A percentile compares a stretch with the other conserved stretches of the same genome.
Evolutionary conservation across 495 filamentous ascomycete species (phyloP).

Genomic region (Penicillium arizonense): DNA sequence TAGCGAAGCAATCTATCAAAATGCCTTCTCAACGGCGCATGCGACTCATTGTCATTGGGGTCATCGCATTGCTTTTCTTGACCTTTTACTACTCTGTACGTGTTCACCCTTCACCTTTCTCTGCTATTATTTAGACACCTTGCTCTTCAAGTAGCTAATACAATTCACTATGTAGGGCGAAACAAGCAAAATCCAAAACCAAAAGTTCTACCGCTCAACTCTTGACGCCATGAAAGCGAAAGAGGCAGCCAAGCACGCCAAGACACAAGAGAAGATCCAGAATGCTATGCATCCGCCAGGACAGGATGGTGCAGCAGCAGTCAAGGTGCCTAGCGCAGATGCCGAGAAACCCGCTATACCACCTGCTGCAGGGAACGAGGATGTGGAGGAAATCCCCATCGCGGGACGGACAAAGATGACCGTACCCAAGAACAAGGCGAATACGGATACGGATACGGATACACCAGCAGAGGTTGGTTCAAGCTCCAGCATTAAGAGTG

Average conservation of each 20-base stretch:
- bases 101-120: background rate
- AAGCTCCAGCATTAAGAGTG: slow-evolving; percentile 10
- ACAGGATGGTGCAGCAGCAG: slow-evolving; percentile 33
- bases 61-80: slow-evolving; percentile 55
- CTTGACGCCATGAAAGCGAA: slow-evolving; percentile 47
- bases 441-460: slow-evolving; percentile 20
- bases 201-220: slow-evolving; percentile 50
- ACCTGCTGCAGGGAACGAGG: slow-evolving; percentile 26
- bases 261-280: slow-evolving; percentile 25
- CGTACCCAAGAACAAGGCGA: slow-evolving; percentile 39
- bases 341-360: slow-evolving; percentile 51
- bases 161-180: slow-evolving; percentile 34
- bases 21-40: slow-evolving; percentile 75
- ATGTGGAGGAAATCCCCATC: slow-evolving; percentile 50
- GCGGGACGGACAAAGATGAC: slow-evolving; percentile 68
- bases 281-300: slow-evolving; percentile 34
- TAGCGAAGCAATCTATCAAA: slow-evolving; percentile 11
- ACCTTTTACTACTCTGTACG: slow-evolving; percentile 62
- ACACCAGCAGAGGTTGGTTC: background rate
- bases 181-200: slow-evolving; percentile 40
- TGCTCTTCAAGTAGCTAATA: slow-evolving; percentile 2
- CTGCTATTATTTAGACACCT: too few species aligned
- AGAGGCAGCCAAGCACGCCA: slow-evolving; percentile 29
- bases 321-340: slow-evolving; percentile 42
- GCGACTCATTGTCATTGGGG: slow-evolving; percentile 55